These are phyloP conservation scores for Coemansia nantahalensis DNA, from an alignment of 192 early-diverging fungal genomes.

Conservation along the genomic window DNA sequence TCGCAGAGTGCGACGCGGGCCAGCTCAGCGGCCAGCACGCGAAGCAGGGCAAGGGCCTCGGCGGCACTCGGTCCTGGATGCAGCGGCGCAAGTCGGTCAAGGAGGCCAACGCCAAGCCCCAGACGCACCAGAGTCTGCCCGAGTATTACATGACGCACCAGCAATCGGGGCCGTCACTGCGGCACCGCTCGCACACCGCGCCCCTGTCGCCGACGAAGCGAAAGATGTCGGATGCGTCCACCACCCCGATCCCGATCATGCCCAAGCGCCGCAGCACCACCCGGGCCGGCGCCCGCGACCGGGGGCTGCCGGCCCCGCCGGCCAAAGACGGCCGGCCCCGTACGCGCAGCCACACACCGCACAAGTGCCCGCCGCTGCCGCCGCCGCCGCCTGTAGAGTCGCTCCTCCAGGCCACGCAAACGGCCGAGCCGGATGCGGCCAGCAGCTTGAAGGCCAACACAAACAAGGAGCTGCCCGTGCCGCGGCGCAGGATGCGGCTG, in stretches of 20 bases:
- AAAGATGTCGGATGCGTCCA: constrained; percentile 3
- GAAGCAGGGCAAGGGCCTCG: constrained; percentile 8
- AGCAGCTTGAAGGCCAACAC: constrained; percentile 11
- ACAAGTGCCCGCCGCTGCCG: not conserved
- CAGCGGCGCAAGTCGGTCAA: constrained; percentile 17
- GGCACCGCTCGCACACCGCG: constrained; percentile 3
- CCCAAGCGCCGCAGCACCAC: constrained; percentile 11
- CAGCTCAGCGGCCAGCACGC: not conserved
- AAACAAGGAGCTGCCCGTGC: constrained; percentile 28
- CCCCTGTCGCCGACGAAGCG: constrained; percentile 1
- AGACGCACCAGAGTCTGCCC: constrained; percentile 23
- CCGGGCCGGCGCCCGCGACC: not conserved
- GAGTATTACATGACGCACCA: constrained; percentile 19
- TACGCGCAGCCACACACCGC: not conserved
- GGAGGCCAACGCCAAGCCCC: not conserved
- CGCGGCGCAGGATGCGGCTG: constrained; percentile 14
- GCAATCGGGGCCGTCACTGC: not conserved
- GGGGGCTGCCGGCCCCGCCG: not conserved
- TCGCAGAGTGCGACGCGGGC: constrained; percentile 1
- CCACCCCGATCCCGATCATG: not conserved
- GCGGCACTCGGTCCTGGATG: constrained; percentile 35
- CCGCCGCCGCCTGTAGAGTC: no score
- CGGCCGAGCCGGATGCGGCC: not conserved
- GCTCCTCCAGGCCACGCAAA: no score
- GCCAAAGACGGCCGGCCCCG: not conserved